Conservation (phyloP, 2,329 filamentous ascomycete species). For the Venturia aucupariae region DNA sequence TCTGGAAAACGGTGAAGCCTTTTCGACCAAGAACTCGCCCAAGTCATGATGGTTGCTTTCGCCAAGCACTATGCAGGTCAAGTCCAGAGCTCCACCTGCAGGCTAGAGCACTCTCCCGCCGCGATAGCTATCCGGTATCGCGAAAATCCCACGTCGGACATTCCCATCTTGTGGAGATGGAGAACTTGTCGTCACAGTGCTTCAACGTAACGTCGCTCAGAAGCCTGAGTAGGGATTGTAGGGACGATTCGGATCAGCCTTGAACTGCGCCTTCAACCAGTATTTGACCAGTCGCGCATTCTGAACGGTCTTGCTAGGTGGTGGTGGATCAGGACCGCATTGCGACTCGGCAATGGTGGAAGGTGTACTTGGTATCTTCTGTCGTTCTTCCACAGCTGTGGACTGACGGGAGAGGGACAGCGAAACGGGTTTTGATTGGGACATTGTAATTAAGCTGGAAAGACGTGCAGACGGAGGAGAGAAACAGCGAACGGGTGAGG, state of each 20-base stretch:
- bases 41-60: not conserved
- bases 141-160: not conserved
- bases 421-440: not conserved
- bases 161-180: not conserved
- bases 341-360: not conserved
- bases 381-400: not conserved
- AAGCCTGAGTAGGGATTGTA: not conserved
- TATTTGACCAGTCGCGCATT: not conserved
- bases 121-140: constrained; percentile 6
- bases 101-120: not conserved
- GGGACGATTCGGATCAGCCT: not conserved
- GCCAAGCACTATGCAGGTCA: not conserved
- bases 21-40: not conserved
- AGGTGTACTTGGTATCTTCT: not conserved
- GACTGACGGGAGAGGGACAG: not conserved
- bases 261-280: not conserved
- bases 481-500: not conserved
- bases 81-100: not conserved
- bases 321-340: constrained; percentile 6
- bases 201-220: not conserved
- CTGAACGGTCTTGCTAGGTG: not conserved
- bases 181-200: not conserved
- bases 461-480: not conserved
- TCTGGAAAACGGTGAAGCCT: not conserved
- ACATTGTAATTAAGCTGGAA: not conserved